Conservation (phyloP, 768 basidiomycete genomes). For the Steccherinum ochraceum region DNA sequence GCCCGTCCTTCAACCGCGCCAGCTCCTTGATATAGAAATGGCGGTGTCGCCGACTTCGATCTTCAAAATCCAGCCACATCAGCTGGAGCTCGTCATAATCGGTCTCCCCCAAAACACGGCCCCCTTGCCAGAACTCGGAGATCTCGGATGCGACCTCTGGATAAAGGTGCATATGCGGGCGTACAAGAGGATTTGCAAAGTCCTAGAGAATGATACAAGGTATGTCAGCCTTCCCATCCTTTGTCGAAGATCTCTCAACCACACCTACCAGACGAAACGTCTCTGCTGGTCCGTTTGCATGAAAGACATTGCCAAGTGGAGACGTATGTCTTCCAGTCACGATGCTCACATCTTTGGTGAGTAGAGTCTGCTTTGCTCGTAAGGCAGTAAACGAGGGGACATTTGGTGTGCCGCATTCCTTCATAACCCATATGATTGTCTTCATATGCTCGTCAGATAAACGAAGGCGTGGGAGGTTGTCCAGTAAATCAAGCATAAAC, state of each 20-base stretch:
- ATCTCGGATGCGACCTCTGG: slow-evolving; percentile 10
- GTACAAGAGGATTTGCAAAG: slow-evolving; percentile 9
- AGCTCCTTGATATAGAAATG: slow-evolving; percentile 15
- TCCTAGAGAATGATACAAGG: slow-evolving; percentile 11
- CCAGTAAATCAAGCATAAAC: slow-evolving; percentile 28
- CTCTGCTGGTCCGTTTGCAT: slow-evolving; percentile 15
- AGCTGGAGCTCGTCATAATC: slow-evolving; percentile 5
- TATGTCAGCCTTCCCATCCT: no score
- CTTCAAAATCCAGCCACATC: slow-evolving; percentile 11
- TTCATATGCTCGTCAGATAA: slow-evolving; percentile 28
- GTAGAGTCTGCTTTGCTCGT: slow-evolving; percentile 18
- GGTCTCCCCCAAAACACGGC: slow-evolving; percentile 3
- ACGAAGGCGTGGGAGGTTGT: slow-evolving; percentile 26
- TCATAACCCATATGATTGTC: slow-evolving; percentile 27
- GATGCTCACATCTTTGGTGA: slow-evolving; percentile 11
- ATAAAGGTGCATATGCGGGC: slow-evolving; percentile 11
- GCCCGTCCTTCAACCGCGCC: slow-evolving; percentile 3
- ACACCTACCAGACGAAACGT: slow-evolving; percentile 6
- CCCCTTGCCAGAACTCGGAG: slow-evolving; percentile 12
- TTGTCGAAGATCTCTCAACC: no score
- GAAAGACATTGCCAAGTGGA: slow-evolving; percentile 24
- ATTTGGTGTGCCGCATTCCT: slow-evolving; percentile 22
- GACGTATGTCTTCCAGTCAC: slow-evolving; percentile 16
- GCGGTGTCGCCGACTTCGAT: background rate
- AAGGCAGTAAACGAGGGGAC: slow-evolving; percentile 25